phyloP scores from a whole-genome alignment of 192 early-diverging fungal genomes.

The Globomyces pollinis-pini region DNA sequence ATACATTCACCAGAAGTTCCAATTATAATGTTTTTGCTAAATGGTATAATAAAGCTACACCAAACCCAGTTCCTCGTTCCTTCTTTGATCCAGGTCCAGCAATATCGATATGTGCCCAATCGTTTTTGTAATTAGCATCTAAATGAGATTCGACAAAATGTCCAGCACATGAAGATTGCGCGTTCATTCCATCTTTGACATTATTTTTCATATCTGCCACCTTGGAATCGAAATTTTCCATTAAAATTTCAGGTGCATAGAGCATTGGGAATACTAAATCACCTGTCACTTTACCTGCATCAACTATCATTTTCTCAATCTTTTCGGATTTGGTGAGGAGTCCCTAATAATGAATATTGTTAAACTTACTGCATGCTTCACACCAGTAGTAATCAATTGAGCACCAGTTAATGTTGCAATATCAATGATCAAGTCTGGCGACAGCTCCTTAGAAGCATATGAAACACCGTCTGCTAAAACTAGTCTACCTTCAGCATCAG shows the following conservation, averaged over 20 bases:
- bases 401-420: conserved; percentile 51
- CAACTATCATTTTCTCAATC: conserved; percentile 28
- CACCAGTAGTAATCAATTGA: conserved; percentile 41
- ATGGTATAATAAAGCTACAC: conserved; percentile 22
- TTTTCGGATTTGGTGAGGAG: conserved; percentile 25
- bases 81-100: conserved; percentile 15
- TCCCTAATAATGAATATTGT: too few relatives aligned
- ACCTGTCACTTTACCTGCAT: conserved; percentile 29
- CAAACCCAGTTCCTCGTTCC: conserved; percentile 26
- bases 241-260: conserved; percentile 29
- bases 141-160: conserved; percentile 43
- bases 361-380: conserved; percentile 37
- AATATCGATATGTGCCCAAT: conserved; percentile 41
- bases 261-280: conserved; percentile 37
- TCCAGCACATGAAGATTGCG: conserved; percentile 36
- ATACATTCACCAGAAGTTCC: too few relatives aligned
- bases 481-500: conserved; percentile 42
- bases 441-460: conserved; percentile 36
- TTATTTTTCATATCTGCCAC: conserved; percentile 47
- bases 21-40: too few relatives aligned
- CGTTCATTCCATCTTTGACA: conserved; percentile 40
- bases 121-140: conserved; percentile 22
- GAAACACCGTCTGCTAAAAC: conserved; percentile 41
- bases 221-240: conserved; percentile 20
- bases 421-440: conserved; percentile 40